Percentiles rank a stretch among this genome's conserved stretches.
Conservation (phyloP, 169 alveolate species). For the Cyclospora cayetanensis region DNA sequence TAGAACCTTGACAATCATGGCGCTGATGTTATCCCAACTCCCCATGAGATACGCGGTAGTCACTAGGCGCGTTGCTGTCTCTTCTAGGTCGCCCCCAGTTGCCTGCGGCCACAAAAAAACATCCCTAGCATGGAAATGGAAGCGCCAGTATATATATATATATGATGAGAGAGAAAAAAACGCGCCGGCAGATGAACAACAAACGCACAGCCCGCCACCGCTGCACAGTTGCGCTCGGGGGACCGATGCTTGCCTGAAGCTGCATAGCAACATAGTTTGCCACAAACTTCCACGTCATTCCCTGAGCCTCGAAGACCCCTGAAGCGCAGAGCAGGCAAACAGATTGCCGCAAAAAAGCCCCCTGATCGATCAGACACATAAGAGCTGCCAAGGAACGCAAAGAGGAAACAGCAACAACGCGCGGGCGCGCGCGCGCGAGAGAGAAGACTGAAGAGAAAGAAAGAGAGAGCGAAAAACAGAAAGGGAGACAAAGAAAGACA, state of each 20-base stretch:
- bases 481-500: no score
- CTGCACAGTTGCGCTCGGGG: no score
- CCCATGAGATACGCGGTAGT: neutral
- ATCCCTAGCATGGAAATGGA: no score
- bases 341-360: no score
- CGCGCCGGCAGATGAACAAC: neutral
- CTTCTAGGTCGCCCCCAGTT: neutral
- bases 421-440: no score
- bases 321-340: neutral
- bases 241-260: slow-evolving; percentile 19
- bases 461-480: no score
- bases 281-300: slow-evolving; percentile 33
- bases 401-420: no score
- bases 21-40: slow-evolving; percentile 15
- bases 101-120: neutral
- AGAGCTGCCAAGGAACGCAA: no score
- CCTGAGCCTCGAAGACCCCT: slow-evolving; percentile 20
- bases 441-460: no score
- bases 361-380: no score
- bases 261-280: slow-evolving; percentile 11
- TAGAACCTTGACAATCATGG: neutral
- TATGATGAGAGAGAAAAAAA: neutral
- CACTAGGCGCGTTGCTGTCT: neutral
- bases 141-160: neutral
- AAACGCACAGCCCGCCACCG: neutral